These are phyloP conservation scores for Anthracocystis panici-leucophaei DNA, from an alignment of 1,284 basidiomycete species.

Conservation along the genomic window DNA sequence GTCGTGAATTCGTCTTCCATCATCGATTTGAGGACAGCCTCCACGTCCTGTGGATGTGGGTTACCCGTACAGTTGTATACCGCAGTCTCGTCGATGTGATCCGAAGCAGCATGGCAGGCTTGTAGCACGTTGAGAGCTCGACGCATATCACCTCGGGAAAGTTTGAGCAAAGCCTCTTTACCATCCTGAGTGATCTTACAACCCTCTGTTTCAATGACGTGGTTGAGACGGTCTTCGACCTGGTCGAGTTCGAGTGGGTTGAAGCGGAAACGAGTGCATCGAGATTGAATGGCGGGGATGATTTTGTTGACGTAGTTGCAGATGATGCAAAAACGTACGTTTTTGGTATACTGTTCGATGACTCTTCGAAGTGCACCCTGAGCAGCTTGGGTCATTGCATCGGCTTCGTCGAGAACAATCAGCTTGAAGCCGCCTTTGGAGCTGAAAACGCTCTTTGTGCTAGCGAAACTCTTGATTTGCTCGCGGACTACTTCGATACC, in stretches of 20 bases:
- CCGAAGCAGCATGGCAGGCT: slow-evolving; percentile 96
- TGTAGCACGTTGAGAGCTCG: slow-evolving; percentile 95
- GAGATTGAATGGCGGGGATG: slow-evolving; percentile 95
- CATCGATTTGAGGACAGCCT: slow-evolving; percentile 93
- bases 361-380: slow-evolving; percentile 95
- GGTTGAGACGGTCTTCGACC: slow-evolving; percentile 83
- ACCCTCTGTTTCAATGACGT: slow-evolving; percentile 85
- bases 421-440: slow-evolving; percentile 80
- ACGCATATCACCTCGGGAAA: slow-evolving; percentile 97
- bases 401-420: slow-evolving; percentile 97
- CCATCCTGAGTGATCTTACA: slow-evolving; percentile 89
- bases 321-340: slow-evolving; percentile 98
- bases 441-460: slow-evolving; percentile 85
- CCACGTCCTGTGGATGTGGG: slow-evolving; percentile 93
- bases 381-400: slow-evolving; percentile 99
- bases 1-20: slow-evolving; percentile 95
- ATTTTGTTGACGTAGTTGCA: slow-evolving; percentile 99
- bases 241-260: slow-evolving; percentile 89
- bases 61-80: slow-evolving; percentile 97
- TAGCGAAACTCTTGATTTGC: slow-evolving; percentile 98
- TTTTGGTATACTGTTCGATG: slow-evolving; percentile 98
- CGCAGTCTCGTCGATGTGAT: slow-evolving; percentile 84
- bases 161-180: slow-evolving; percentile 86
- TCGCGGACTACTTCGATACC: slow-evolving; percentile 98
- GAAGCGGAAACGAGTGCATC: slow-evolving; percentile 94